Conservation (phyloP, 1,284 basidiomycete species). For the Rhodofomes roseus region DNA sequence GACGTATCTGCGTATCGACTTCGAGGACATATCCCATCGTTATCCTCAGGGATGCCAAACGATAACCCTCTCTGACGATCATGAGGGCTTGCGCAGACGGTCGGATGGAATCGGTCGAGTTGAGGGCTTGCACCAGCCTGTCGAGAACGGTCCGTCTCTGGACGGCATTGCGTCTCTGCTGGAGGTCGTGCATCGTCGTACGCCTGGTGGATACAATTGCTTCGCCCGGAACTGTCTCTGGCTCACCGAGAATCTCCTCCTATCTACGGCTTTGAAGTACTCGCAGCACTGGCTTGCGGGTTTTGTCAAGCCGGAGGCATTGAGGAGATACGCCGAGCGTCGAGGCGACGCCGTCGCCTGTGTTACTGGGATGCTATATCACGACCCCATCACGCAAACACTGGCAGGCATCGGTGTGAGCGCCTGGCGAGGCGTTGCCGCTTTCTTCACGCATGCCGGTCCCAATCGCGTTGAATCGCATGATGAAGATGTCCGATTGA, state of each 20-base stretch:
- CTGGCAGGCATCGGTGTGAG: too few species aligned
- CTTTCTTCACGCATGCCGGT: too few species aligned
- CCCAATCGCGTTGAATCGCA: neutral
- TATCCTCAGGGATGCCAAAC: neutral
- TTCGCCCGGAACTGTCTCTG: conserved; percentile 5
- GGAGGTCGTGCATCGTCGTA: neutral
- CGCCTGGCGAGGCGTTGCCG: too few species aligned
- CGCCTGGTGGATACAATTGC: conserved; percentile 2
- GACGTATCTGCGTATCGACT: conserved; percentile 1
- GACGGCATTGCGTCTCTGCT: conserved; percentile 3
- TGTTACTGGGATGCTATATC: too few species aligned
- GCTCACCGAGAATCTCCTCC: conserved; percentile 1
- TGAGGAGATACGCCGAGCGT: neutral
- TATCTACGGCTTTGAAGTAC: conserved; percentile 1
- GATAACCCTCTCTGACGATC: neutral
- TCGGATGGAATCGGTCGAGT: neutral
- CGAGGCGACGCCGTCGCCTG: too few species aligned
- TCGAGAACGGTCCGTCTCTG: neutral
- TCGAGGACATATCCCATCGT: neutral
- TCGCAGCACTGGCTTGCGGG: conserved; percentile 4
- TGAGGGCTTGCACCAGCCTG: neutral
- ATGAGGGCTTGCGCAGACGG: neutral
- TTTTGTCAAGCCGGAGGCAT: neutral
- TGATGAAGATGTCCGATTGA: neutral
- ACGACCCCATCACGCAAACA: too few species aligned